Percentiles rank a stretch among this genome's conserved stretches.
These are phyloP conservation scores for Cytospora piceae DNA, from an alignment of 2,329 filamentous ascomycete genomes.

Conservation along the genomic window DNA sequence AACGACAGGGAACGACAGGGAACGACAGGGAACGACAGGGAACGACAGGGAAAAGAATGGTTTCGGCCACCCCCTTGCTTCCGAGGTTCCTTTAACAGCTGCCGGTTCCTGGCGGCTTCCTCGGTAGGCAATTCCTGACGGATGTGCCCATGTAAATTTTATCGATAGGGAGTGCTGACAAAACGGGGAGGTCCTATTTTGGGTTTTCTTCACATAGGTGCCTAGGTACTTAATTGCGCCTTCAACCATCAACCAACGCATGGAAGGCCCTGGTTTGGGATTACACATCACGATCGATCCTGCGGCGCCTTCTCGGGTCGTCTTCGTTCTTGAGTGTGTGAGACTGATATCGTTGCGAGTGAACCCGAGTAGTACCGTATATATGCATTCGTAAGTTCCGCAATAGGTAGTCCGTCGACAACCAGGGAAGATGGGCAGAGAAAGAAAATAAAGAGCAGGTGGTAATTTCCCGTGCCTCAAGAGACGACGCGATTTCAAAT, in stretches of 20 bases:
- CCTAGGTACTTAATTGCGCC: too few species aligned
- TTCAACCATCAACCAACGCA: too few species aligned
- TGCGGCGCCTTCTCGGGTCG: too few species aligned
- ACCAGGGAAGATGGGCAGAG: too few species aligned
- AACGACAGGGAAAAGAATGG: neutral
- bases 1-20: neutral
- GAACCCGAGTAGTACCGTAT: too few species aligned
- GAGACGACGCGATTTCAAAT: constrained; percentile 19
- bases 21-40: neutral
- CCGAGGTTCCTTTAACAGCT: neutral
- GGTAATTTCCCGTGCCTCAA: constrained; percentile 13
- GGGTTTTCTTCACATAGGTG: neutral
- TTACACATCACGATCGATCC: neutral
- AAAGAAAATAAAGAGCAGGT: neutral
- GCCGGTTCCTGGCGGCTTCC: too few species aligned
- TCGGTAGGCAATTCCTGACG: too few species aligned
- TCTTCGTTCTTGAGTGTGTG: too few species aligned
- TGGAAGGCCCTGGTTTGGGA: neutral
- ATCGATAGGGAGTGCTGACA: neutral
- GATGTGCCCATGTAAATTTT: neutral
- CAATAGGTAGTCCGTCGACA: too few species aligned
- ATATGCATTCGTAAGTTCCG: too few species aligned
- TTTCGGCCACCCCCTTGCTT: neutral
- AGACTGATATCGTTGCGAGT: too few species aligned
- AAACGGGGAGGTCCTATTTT: neutral